phyloP scores from a whole-genome alignment of 441 rosid species.

The Pelargonium australe region DNA sequence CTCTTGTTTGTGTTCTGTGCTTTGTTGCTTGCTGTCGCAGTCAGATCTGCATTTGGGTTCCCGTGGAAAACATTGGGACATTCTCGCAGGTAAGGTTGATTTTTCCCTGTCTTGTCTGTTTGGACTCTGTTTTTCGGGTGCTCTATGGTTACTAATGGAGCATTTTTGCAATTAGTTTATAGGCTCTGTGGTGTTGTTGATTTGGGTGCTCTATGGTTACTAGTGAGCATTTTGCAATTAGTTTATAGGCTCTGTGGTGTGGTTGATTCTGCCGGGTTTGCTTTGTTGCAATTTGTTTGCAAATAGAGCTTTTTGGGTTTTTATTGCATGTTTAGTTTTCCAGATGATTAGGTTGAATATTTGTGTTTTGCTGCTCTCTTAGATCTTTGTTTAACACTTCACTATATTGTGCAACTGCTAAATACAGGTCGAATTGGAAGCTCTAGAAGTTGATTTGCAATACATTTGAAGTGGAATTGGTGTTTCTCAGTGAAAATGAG shows the following conservation, averaged over 20 bases:
- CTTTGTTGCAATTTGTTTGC: background rate
- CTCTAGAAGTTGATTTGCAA: background rate
- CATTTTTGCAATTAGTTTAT: background rate
- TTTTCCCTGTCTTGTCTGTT: slow-evolving; percentile 16
- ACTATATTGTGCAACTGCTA: background rate
- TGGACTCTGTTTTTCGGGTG: background rate
- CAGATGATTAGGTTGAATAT: background rate
- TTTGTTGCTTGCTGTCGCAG: slow-evolving; percentile 23
- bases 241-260: no score
- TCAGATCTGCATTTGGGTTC: slow-evolving; percentile 46
- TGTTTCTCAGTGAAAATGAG: background rate
- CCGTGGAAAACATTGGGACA: slow-evolving; percentile 32
- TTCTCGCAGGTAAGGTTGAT: slow-evolving; percentile 34
- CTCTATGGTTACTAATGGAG: slow-evolving; percentile 7
- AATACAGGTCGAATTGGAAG: background rate
- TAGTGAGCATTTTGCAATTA: no score
- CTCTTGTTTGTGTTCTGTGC: slow-evolving; percentile 13
- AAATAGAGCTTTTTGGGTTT: background rate
- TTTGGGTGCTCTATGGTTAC: no score
- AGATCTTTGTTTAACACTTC: background rate
- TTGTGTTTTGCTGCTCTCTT: background rate
- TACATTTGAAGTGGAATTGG: background rate
- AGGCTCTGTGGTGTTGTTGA: background rate
- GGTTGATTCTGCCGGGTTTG: no score
- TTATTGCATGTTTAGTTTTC: background rate